phyloP scores from a whole-genome alignment of 1,139 yeast genomes.

The Sugiyamaella novakii region DNA sequence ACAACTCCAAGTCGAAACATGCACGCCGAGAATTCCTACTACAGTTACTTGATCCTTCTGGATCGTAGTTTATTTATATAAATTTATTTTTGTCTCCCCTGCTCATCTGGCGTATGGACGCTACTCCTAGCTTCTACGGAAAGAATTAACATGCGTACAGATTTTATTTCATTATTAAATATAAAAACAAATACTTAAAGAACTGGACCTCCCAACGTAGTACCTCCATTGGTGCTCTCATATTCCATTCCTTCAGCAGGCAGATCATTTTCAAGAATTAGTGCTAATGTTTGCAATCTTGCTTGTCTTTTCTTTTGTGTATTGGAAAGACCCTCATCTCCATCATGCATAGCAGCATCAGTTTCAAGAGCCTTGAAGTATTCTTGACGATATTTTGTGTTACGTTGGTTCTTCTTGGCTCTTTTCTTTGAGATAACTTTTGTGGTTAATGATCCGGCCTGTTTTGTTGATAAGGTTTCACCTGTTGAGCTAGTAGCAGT shows the following conservation, averaged over 20 bases:
- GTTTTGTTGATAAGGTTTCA: slow-evolving; percentile 53
- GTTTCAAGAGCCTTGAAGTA: slow-evolving; percentile 29
- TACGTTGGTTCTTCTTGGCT: slow-evolving; percentile 79
- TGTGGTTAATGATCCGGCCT: slow-evolving; percentile 54
- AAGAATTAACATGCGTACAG: no score
- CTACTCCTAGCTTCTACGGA: no score
- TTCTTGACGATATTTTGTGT: slow-evolving; percentile 57
- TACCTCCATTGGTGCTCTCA: slow-evolving; percentile 64
- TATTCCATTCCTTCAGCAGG: slow-evolving; percentile 56
- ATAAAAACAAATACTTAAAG: slow-evolving; percentile 21
- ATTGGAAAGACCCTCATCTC: slow-evolving; percentile 45
- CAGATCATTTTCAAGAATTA: slow-evolving; percentile 62
- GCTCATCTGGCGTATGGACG: no score
- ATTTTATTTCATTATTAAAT: no score
- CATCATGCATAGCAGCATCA: slow-evolving; percentile 51
- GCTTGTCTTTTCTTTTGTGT: slow-evolving; percentile 40
- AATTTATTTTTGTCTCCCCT: no score
- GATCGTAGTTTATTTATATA: no score
- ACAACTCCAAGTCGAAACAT: slow-evolving; percentile 9
- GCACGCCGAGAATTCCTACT: slow-evolving; percentile 32
- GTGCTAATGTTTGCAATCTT: slow-evolving; percentile 34
- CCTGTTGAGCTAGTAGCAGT: slow-evolving; percentile 19
- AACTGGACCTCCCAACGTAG: slow-evolving; percentile 74
- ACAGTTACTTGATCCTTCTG: slow-evolving; percentile 25
- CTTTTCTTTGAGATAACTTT: slow-evolving; percentile 69